Conservation (phyloP, 495 filamentous ascomycete species). For the Neurospora sp. region DNA sequence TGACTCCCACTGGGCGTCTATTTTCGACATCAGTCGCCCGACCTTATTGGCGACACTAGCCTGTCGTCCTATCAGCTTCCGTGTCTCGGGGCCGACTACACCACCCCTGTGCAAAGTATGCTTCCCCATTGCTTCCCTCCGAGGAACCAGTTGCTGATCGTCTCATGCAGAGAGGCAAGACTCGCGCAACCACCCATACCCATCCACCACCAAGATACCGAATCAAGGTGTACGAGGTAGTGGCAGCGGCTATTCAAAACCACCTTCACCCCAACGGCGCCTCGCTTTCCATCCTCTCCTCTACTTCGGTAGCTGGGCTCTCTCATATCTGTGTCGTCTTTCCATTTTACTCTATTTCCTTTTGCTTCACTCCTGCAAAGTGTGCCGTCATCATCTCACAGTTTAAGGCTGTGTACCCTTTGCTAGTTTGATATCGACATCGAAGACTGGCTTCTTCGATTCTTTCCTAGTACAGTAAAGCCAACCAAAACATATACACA, state of each 20-base stretch:
- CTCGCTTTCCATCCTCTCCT: constrained; percentile 24
- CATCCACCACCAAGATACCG: not conserved
- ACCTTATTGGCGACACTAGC: constrained; percentile 20
- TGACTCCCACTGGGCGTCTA: constrained; percentile 27
- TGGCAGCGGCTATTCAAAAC: constrained; percentile 47
- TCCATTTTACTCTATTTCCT: constrained; percentile 19
- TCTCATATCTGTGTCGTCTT: constrained; percentile 30
- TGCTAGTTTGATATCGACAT: constrained; percentile 18
- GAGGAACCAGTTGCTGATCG: constrained; percentile 21
- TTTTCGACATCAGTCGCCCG: constrained; percentile 24
- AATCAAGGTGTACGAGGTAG: constrained; percentile 18
- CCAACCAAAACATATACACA: constrained; percentile 7
- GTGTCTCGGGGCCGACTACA: constrained; percentile 2
- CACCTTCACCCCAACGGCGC: constrained; percentile 28
- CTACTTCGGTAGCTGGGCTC: constrained; percentile 46
- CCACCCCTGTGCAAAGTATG: constrained; percentile 20
- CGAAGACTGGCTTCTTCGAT: constrained; percentile 28
- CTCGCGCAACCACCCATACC: constrained; percentile 12
- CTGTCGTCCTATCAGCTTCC: constrained; percentile 24
- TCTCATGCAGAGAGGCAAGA: constrained; percentile 29
- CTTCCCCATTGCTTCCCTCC: constrained; percentile 9
- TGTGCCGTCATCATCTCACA: not conserved
- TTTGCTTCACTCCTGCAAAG: constrained; percentile 13
- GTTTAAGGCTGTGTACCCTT: constrained; percentile 3
- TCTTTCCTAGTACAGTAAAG: constrained; percentile 12